These are phyloP conservation scores for Exophiala sp. DNA, from an alignment of 2,329 filamentous ascomycete species.

Conservation along the genomic window DNA sequence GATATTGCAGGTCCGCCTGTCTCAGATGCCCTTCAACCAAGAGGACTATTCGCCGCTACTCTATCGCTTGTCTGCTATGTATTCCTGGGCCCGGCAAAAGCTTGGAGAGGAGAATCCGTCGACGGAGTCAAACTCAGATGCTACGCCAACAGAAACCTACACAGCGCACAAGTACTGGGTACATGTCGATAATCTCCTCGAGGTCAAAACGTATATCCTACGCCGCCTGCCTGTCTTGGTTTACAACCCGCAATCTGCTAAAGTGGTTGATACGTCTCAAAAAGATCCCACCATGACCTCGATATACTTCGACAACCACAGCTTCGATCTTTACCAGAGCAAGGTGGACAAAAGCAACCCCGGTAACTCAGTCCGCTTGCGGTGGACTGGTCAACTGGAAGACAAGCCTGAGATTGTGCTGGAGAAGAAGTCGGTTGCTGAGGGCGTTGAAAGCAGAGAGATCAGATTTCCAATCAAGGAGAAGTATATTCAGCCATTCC, in stretches of 20 bases:
- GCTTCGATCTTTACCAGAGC: conserved; percentile 77
- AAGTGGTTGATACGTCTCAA: conserved; percentile 70
- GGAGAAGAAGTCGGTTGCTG: conserved; percentile 81
- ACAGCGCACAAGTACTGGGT: conserved; percentile 95
- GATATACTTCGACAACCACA: conserved; percentile 86
- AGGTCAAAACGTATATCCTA: conserved; percentile 93
- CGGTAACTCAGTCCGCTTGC: conserved; percentile 74
- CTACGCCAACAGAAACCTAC: conserved; percentile 56
- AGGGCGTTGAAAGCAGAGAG: conserved; percentile 71
- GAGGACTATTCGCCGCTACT: conserved; percentile 88
- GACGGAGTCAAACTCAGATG: conserved; percentile 43
- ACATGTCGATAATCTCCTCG: conserved; percentile 87
- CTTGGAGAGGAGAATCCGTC: conserved; percentile 50
- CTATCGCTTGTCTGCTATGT: conserved; percentile 86
- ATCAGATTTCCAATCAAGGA: conserved; percentile 80
- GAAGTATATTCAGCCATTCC: conserved; percentile 84
- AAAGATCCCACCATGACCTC: conserved; percentile 86
- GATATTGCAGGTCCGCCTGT: conserved; percentile 81
- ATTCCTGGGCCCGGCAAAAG: conserved; percentile 84
- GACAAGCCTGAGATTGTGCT: conserved; percentile 73
- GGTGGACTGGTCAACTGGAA: conserved; percentile 84
- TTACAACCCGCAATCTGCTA: conserved; percentile 81
- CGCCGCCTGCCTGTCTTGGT: conserved; percentile 85
- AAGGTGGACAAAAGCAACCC: conserved; percentile 73
- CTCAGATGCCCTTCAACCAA: conserved; percentile 88